phyloP scores from a whole-genome alignment of 176 grass and related monocot species.

The Poa pratensis region DNA sequence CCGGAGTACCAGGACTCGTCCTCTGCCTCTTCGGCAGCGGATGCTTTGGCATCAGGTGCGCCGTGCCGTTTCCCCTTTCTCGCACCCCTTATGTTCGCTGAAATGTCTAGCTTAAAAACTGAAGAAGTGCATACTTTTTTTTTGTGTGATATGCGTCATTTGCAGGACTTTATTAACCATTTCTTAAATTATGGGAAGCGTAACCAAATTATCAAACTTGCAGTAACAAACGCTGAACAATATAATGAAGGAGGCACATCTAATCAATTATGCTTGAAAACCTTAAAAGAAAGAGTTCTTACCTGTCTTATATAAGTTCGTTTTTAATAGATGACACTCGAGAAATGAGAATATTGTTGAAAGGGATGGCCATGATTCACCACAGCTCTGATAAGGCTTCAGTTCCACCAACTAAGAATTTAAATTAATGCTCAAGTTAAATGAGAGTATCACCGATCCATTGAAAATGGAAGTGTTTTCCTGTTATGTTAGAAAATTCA shows the following conservation, averaged over 20 bases:
- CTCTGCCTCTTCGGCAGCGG: constrained; percentile 80
- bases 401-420: neutral
- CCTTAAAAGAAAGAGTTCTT: neutral
- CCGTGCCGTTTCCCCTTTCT: neutral
- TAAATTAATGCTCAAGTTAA: neutral
- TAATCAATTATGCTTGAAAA: constrained; percentile 4
- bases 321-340: neutral
- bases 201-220: neutral
- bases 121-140: neutral
- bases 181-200: neutral
- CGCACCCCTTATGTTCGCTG: constrained; percentile 30
- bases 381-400: neutral
- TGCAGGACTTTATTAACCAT: neutral
- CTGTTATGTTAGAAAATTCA: neutral
- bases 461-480: neutral
- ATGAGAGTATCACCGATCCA: neutral
- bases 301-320: neutral
- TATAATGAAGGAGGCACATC: neutral
- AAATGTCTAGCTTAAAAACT: constrained; percentile 24
- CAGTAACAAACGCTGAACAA: constrained; percentile 5
- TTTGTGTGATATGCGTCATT: neutral
- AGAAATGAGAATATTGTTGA: neutral
- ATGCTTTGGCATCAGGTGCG: constrained; percentile 91
- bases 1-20: constrained; percentile 77
- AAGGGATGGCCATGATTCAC: neutral